phyloP scores from a whole-genome alignment of 768 basidiomycete genomes.

The Tylopilus rubrobrunneus region DNA sequence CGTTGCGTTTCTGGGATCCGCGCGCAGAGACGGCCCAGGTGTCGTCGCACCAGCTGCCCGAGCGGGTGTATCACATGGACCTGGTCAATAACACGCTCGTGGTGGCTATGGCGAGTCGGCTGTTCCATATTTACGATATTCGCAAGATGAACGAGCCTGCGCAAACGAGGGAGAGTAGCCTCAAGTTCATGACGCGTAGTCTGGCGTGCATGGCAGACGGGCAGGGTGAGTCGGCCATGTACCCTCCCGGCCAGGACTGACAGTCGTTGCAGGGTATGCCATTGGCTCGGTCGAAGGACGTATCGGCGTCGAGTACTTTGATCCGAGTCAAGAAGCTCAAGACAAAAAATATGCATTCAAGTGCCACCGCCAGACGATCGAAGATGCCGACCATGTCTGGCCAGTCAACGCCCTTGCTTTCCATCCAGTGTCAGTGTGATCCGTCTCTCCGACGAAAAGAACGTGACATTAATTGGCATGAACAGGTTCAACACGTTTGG shows the following conservation, averaged over 20 bases:
- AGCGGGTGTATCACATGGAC: slow-evolving; percentile 84
- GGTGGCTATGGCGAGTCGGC: slow-evolving; percentile 87
- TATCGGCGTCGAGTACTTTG: slow-evolving; percentile 96
- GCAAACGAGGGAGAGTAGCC: slow-evolving; percentile 84
- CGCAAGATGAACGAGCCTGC: slow-evolving; percentile 71
- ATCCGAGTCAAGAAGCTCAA: slow-evolving; percentile 72
- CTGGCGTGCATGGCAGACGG: slow-evolving; percentile 92
- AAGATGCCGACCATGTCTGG: slow-evolving; percentile 93
- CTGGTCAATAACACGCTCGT: slow-evolving; percentile 76
- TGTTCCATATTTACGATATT: slow-evolving; percentile 88
- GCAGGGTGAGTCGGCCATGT: slow-evolving; percentile 52
- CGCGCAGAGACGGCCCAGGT: slow-evolving; percentile 55
- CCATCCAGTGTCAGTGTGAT: slow-evolving; percentile 66
- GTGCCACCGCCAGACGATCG: slow-evolving; percentile 87
- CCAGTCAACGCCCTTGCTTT: slow-evolving; percentile 95
- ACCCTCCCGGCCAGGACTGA: background rate
- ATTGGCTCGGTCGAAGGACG: slow-evolving; percentile 93
- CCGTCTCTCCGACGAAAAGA: background rate
- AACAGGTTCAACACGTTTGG: slow-evolving; percentile 88
- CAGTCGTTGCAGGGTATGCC: slow-evolving; percentile 64
- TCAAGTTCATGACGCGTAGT: slow-evolving; percentile 93
- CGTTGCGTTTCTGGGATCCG: slow-evolving; percentile 85
- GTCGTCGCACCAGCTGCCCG: slow-evolving; percentile 62
- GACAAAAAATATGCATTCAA: slow-evolving; percentile 87
- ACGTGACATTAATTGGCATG: background rate